Evolutionary conservation across 2,329 filamentous ascomycete genomes (phyloP).

Genomic region (Blastomyces parvus): DNA sequence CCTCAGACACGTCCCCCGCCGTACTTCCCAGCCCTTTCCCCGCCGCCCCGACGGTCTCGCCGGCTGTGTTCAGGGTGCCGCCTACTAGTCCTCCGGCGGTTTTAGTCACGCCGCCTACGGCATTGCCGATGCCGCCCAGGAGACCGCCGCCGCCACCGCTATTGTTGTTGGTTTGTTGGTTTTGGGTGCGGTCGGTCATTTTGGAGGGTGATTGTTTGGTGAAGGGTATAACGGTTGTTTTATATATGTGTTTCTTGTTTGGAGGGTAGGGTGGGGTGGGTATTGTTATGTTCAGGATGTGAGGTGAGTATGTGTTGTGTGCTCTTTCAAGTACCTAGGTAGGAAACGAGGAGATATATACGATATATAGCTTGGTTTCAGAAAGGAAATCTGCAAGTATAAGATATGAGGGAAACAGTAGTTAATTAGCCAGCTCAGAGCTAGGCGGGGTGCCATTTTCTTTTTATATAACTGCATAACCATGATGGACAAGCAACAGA

Average conservation of each 20-base stretch:
- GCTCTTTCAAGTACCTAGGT: too few relatives aligned
- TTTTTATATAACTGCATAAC: too few relatives aligned
- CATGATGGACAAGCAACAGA: too few relatives aligned
- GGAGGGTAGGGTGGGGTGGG: too few relatives aligned
- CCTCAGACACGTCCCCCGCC: constrained; percentile 1
- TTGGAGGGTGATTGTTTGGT: background rate
- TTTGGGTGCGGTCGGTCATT: constrained; percentile 3
- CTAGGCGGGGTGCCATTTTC: too few relatives aligned
- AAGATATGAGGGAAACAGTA: too few relatives aligned
- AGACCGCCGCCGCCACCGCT: background rate
- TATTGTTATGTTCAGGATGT: too few relatives aligned
- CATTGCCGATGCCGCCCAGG: background rate
- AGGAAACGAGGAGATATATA: too few relatives aligned
- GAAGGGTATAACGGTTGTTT: background rate
- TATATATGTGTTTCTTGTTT: background rate
- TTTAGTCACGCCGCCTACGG: constrained; percentile 8
- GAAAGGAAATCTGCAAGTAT: too few relatives aligned
- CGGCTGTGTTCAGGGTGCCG: constrained; percentile 1
- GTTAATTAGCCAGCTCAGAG: too few relatives aligned
- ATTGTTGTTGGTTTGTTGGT: background rate
- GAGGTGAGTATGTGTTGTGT: too few relatives aligned
- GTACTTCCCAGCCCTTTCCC: constrained; percentile 11
- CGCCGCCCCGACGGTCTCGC: constrained; percentile 8
- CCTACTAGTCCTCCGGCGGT: constrained; percentile 8
- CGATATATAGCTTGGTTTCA: too few relatives aligned